Evolutionary conservation across 2,329 filamentous ascomycete species (phyloP).

Genomic region (Penicillium sp.): DNA sequence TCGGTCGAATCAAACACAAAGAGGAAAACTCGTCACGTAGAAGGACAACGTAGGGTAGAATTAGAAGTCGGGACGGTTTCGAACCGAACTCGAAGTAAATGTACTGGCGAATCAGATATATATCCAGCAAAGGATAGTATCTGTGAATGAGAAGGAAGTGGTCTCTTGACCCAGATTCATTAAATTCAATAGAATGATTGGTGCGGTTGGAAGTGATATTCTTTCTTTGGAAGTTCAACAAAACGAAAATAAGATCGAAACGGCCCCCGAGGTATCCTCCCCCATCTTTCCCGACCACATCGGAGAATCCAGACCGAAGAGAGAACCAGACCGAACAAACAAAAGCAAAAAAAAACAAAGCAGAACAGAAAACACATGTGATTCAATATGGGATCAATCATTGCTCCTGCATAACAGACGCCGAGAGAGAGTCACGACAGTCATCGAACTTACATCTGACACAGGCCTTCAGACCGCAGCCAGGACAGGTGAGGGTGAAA

Average conservation of each 20-base stretch:
- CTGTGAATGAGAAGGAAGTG: background rate
- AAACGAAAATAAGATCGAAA: background rate
- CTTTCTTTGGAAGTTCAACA: background rate
- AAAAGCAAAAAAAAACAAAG: background rate
- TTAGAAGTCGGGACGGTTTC: background rate
- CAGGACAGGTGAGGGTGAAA: conserved; percentile 29
- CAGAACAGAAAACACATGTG: background rate
- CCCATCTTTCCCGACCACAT: background rate
- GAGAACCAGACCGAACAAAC: background rate
- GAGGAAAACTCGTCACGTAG: too few species aligned
- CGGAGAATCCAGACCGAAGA: background rate
- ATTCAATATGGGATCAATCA: background rate
- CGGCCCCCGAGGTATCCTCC: too few species aligned
- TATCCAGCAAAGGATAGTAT: background rate
- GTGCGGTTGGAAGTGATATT: background rate
- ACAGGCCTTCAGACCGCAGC: conserved; percentile 30
- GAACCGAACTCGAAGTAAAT: background rate
- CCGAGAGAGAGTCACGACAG: too few species aligned
- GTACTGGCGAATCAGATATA: background rate
- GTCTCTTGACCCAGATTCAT: background rate
- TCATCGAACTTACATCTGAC: conserved; percentile 31
- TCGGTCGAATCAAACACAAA: background rate
- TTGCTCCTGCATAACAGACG: background rate
- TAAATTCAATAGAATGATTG: background rate
- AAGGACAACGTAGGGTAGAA: background rate